Evolutionary conservation across 2,329 filamentous ascomycete species (phyloP).

Genomic region (Colletotrichum sansevieriae): DNA sequence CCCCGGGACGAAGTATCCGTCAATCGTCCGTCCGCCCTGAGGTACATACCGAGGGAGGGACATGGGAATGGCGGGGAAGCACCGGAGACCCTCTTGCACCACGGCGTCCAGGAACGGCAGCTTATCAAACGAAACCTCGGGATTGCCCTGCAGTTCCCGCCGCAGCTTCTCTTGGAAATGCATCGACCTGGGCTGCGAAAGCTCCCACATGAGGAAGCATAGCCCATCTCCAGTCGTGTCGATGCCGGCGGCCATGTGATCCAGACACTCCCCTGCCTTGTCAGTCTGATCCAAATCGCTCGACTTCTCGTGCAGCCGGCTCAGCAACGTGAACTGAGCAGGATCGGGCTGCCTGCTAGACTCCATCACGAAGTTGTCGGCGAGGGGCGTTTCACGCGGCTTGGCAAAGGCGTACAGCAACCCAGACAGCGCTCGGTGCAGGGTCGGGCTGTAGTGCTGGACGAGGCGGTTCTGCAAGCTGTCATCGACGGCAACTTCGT

Average conservation of each 20-base stretch:
- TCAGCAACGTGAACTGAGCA: slow-evolving; percentile 69
- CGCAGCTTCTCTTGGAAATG: slow-evolving; percentile 65
- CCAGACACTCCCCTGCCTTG: slow-evolving; percentile 76
- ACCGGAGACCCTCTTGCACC: slow-evolving; percentile 72
- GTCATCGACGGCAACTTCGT: slow-evolving; percentile 75
- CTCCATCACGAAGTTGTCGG: slow-evolving; percentile 70
- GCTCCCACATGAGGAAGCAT: slow-evolving; percentile 79
- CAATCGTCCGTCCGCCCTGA: slow-evolving; percentile 64
- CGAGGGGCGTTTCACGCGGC: slow-evolving; percentile 69
- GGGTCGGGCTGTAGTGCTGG: slow-evolving; percentile 66
- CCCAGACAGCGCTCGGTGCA: slow-evolving; percentile 62
- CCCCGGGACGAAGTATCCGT: slow-evolving; percentile 66
- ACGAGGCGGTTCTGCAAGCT: slow-evolving; percentile 75
- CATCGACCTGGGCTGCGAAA: slow-evolving; percentile 70
- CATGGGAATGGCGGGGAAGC: slow-evolving; percentile 76
- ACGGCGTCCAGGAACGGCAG: slow-evolving; percentile 73
- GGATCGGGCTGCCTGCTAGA: slow-evolving; percentile 61
- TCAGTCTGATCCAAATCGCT: slow-evolving; percentile 63
- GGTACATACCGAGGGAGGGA: slow-evolving; percentile 73
- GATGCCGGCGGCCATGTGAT: slow-evolving; percentile 79
- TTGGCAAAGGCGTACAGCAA: slow-evolving; percentile 63
- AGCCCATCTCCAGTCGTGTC: slow-evolving; percentile 79
- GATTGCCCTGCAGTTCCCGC: slow-evolving; percentile 62
- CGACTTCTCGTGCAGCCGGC: slow-evolving; percentile 67
- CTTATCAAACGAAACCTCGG: slow-evolving; percentile 58